A percentile compares a stretch with the other conserved stretches of the same genome.
Conservation (phyloP, 805 yeast genomes). For the Candida lessepsii region DNA sequence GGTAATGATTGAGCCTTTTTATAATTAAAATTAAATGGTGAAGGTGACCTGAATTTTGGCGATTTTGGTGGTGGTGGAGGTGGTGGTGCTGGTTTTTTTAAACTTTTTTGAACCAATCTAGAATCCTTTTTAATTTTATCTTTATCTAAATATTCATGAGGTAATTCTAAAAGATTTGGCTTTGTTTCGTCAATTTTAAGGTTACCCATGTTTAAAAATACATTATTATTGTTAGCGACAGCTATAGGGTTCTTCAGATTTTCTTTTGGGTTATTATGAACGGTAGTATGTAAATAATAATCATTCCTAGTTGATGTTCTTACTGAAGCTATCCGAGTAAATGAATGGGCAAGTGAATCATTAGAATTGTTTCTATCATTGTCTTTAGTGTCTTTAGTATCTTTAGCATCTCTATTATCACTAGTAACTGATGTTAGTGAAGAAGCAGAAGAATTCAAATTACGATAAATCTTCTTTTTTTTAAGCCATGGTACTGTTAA, state of each 20-base stretch:
- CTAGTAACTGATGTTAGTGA: constrained; percentile 11
- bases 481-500: constrained; percentile 35
- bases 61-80: constrained; percentile 31
- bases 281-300: constrained; percentile 33
- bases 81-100: constrained; percentile 41
- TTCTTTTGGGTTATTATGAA: constrained; percentile 20
- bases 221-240: constrained; percentile 26
- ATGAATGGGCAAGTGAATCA: constrained; percentile 24
- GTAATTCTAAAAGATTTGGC: constrained; percentile 31
- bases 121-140: not conserved
- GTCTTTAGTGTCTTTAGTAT: not conserved
- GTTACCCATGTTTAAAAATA: constrained; percentile 18
- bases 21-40: constrained; percentile 6
- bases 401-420: no score
- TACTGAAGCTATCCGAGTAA: constrained; percentile 36
- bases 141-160: constrained; percentile 28
- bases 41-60: constrained; percentile 5
- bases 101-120: constrained; percentile 23
- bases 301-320: constrained; percentile 34
- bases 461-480: constrained; percentile 5
- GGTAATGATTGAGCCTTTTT: not conserved
- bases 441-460: constrained; percentile 15
- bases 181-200: constrained; percentile 13
- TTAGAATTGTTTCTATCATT: constrained; percentile 9
- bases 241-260: no score